Evolutionary conservation across 2,329 filamentous ascomycete species (phyloP), one percentile per base, ranked within the genome.

Genomic region (Aphanoascus verrucosus): DNA sequence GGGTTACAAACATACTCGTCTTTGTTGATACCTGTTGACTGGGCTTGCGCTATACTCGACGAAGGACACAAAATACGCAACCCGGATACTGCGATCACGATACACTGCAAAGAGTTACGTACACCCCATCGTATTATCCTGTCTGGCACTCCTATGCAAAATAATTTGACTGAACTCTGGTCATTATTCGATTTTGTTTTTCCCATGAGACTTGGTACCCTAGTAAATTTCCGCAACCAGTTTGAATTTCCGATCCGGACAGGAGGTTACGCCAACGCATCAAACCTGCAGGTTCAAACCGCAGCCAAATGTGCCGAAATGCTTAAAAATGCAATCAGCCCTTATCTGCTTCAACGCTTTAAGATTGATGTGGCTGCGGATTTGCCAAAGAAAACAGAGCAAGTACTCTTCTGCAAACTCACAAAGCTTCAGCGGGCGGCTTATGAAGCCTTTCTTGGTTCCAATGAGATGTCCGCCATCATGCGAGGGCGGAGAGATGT

Each of bases 31-130:
- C 83, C 85, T 0, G 81, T 89, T 0, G 79, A 93, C 57, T 98
- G 93, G 93, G 88, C 85, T 17, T 96, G 94, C 66, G 90, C 89
- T 9, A 86, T 97, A 9, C 78, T 98, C 4, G 93, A 98, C 56
- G 93, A 98, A 74, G 93, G 94, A 2, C 94, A 98, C 71, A 96
- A 96, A 69, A 98, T 98, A 61, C 84, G 93, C 38, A 98, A 98
- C 61, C 93, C 93, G 0, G 94, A 97, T 62, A 89, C 93, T 0
- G 85, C 87, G 5, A 93, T 98, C 58, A 96, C 94, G 0, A 87
- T 97, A 50, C 87, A 89, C 59, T 95, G 89, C 76, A 98, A 98
- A 66, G 88, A 96, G 67, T 73, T 98, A 9, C 84, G 86, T 34
- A 98, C 93, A 0, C 80, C 86, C 0, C 93, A 97, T 62, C 82